Evolutionary conservation across 2,329 filamentous ascomycete genomes (phyloP), one percentile per base, ranked within the genome.

Genomic region (Pseudogymnoascus sp.): DNA sequence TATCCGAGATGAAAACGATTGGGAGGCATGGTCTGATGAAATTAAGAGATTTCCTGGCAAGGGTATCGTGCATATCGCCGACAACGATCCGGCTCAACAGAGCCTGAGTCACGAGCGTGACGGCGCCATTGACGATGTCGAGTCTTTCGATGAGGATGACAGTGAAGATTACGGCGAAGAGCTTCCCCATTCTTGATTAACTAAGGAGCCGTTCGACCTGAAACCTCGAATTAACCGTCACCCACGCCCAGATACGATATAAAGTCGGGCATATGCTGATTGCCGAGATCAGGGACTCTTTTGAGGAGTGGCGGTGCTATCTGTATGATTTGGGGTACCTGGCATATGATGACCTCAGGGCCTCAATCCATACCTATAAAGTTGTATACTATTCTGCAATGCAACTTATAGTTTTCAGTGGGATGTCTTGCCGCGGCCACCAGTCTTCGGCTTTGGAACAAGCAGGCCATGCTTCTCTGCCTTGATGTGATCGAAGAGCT

Each of bases 91-190:
- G 0, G 77, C 83, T 42, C 72, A 79, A 2, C 78, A 82, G 64
- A 81, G 82, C 1, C 75, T 79, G 60, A 75, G 73, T 2, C 77
- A 76, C 8, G 90, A 89, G 68, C 80, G 90, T 62, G 84, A 86
- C 36, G 86, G 84, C 37, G 91, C 91, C 0, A 85, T 97, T 62
- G 91, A 96, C 67, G 92, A 96, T 71, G 93, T 99, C 3, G 90
- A 97, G 74, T 88, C 86, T 2, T 82, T 97, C 71, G 95, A 96
- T 72, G 91, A 95, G 70, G 85, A 87, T 56, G 81, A 83, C 53
- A 78, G 81, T 60, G 73, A 73, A 12, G 79, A 81, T 67, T 38
- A 60, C 21, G 59, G 25, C 36, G 59, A 60, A 40, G 59, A 60
- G 6, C 50, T 28, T 34, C 50, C 50, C 25, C 50, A 56, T 34